Conservation (phyloP, 345 rosid species). For the Aquilaria yunnanensis region DNA sequence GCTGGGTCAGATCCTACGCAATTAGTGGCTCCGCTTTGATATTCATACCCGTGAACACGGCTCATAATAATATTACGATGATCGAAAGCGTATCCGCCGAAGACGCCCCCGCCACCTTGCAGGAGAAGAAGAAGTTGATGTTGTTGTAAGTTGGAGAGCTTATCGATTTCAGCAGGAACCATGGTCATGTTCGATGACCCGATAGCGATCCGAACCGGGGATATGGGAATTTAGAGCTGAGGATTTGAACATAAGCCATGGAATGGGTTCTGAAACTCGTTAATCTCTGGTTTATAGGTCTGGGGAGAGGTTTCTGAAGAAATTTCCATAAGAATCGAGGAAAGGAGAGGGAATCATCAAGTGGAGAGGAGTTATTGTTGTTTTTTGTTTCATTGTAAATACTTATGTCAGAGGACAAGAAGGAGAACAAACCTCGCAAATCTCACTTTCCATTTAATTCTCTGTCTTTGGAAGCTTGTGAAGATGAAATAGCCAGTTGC, state of each 20-base stretch:
- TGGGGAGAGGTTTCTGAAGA: conserved; percentile 21
- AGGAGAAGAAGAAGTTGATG: conserved; percentile 12
- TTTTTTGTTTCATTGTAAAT: conserved; percentile 17
- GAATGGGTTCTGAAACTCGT: conserved; percentile 15
- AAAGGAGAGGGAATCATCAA: conserved; percentile 41
- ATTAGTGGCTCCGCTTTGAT: conserved; percentile 23
- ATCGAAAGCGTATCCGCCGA: conserved; percentile 20
- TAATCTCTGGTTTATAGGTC: conserved; percentile 19
- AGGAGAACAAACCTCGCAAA: conserved; percentile 42
- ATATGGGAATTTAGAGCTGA: conserved; percentile 8
- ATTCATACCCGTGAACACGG: conserved; percentile 41
- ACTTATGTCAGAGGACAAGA: conserved; percentile 24
- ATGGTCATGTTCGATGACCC: conserved; percentile 55
- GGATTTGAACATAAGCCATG: conserved; percentile 35
- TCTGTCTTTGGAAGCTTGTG: conserved; percentile 86
- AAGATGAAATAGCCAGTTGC: conserved; percentile 38
- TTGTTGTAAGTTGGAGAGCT: conserved; percentile 22
- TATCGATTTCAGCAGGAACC: conserved; percentile 42
- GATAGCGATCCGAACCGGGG: conserved; percentile 19
- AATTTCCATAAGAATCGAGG: conserved; percentile 29
- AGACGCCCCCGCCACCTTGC: conserved; percentile 16
- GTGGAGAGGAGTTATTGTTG: conserved; percentile 31
- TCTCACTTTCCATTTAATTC: conserved; percentile 83
- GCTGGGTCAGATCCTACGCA: conserved; percentile 48
- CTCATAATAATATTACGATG: conserved; percentile 30